Percentiles rank a stretch among this genome's conserved stretches.
phyloP scores from a whole-genome alignment of 352 stramenopile species.

The Pythium pyrilobum region DNA sequence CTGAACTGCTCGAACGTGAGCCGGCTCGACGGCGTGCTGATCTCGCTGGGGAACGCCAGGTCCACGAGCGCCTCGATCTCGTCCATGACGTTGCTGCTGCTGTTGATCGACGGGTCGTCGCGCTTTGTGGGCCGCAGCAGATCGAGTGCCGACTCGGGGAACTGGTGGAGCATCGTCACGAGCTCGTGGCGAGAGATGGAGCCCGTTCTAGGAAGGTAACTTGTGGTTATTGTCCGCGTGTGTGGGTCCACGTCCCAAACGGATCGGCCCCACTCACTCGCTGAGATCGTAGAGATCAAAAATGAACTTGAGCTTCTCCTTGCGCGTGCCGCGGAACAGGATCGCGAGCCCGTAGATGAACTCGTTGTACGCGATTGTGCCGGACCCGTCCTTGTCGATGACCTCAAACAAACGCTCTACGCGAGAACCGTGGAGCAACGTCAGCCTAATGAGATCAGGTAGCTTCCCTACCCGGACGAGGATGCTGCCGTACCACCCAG shows the following conservation, averaged over 20 bases:
- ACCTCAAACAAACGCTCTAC: conserved; percentile 89
- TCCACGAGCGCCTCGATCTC: conserved; percentile 84
- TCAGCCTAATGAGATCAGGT: background rate
- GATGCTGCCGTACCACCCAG: conserved; percentile 48
- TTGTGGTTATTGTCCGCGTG: no score
- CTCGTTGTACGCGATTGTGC: conserved; percentile 88
- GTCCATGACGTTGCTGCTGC: conserved; percentile 32
- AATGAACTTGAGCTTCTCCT: conserved; percentile 92
- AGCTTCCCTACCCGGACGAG: background rate
- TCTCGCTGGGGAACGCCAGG: conserved; percentile 44
- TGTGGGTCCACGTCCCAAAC: no score
- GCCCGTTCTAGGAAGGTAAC: conserved; percentile 43
- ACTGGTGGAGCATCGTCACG: conserved; percentile 82
- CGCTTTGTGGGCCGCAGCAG: conserved; percentile 45
- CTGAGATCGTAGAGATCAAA: conserved; percentile 92
- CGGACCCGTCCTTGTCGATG: conserved; percentile 88
- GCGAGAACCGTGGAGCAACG: background rate
- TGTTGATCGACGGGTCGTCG: conserved; percentile 9
- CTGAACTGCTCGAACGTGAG: conserved; percentile 88
- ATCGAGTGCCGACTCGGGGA: conserved; percentile 66
- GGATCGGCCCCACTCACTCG: conserved; percentile 28
- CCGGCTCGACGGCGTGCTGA: conserved; percentile 31
- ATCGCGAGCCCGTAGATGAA: conserved; percentile 89
- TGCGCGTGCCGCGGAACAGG: conserved; percentile 74
- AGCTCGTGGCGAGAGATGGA: conserved; percentile 86